phyloP scores from a whole-genome alignment of 2,329 filamentous ascomycete genomes.

The Thelonectria discophora region DNA sequence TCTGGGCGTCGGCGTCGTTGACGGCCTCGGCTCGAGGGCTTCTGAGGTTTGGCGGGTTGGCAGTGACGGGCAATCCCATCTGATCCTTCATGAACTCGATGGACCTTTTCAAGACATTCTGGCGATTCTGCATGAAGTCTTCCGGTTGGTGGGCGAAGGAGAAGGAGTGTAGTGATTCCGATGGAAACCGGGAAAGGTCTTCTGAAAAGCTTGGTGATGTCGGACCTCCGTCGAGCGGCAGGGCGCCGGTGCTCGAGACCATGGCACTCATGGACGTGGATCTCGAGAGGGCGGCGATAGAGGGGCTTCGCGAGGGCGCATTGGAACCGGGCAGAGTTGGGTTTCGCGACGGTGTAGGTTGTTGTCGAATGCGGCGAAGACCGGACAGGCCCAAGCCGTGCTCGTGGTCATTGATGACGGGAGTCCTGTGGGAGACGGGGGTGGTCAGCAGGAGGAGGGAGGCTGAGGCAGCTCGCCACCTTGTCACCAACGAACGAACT shows the following conservation, averaged over 20 bases:
- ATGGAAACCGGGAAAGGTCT: slow-evolving; percentile 91
- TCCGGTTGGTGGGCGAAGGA: slow-evolving; percentile 97
- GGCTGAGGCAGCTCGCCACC: slow-evolving; percentile 30
- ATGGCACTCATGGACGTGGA: slow-evolving; percentile 77
- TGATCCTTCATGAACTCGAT: slow-evolving; percentile 97
- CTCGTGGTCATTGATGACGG: slow-evolving; percentile 85
- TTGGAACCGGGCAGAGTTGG: slow-evolving; percentile 71
- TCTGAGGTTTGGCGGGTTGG: slow-evolving; percentile 77
- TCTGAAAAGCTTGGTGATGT: slow-evolving; percentile 82
- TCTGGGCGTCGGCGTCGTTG: slow-evolving; percentile 87
- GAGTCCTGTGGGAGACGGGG: slow-evolving; percentile 67
- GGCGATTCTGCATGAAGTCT: slow-evolving; percentile 88
- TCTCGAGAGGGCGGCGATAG: slow-evolving; percentile 66
- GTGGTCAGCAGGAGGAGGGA: slow-evolving; percentile 42
- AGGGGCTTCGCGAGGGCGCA: slow-evolving; percentile 69
- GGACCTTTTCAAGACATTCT: slow-evolving; percentile 91
- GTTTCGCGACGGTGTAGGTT: slow-evolving; percentile 70
- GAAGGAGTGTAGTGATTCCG: slow-evolving; percentile 96
- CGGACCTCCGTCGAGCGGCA: slow-evolving; percentile 67
- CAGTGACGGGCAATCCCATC: slow-evolving; percentile 75
- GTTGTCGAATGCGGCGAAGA: slow-evolving; percentile 91
- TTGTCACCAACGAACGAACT: slow-evolving; percentile 28
- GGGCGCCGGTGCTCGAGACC: slow-evolving; percentile 64
- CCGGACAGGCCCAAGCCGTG: slow-evolving; percentile 87
- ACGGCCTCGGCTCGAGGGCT: slow-evolving; percentile 83